Conservation (phyloP, 2,329 filamentous ascomycete genomes). For the Aphanocladium album region DNA sequence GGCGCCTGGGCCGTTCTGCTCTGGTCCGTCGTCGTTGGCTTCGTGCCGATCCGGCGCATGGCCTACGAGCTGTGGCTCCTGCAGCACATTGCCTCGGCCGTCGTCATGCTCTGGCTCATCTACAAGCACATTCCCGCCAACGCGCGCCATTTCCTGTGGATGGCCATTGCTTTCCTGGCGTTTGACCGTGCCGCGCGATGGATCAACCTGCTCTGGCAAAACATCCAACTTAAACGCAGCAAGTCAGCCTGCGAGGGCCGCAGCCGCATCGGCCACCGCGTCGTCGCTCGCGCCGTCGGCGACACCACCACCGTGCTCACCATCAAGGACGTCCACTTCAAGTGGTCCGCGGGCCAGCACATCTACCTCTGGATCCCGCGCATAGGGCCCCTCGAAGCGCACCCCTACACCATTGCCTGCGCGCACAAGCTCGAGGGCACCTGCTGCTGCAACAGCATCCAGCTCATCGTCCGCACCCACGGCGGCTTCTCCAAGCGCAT, state of each 20-base stretch:
- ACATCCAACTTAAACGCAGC: constrained; percentile 39
- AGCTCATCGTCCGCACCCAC: constrained; percentile 53
- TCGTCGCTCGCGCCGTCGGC: constrained; percentile 44
- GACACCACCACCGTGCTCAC: constrained; percentile 52
- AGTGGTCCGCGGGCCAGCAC: constrained; percentile 56
- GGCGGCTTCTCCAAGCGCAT: constrained; percentile 53
- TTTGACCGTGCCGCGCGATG: constrained; percentile 56
- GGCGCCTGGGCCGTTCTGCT: constrained; percentile 61
- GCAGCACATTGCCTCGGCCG: constrained; percentile 60
- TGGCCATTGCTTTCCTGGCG: constrained; percentile 56
- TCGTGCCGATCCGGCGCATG: constrained; percentile 60
- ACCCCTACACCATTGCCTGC: constrained; percentile 59
- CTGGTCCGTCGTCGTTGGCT: constrained; percentile 60
- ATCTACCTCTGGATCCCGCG: constrained; percentile 56
- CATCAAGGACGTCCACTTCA: constrained; percentile 55
- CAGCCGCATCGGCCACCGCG: constrained; percentile 47
- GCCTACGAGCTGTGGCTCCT: constrained; percentile 65
- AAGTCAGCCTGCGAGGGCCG: constrained; percentile 41
- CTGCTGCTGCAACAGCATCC: constrained; percentile 55
- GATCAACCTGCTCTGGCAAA: constrained; percentile 46
- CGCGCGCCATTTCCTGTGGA: constrained; percentile 60
- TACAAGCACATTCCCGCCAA: constrained; percentile 58
- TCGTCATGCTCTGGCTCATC: constrained; percentile 57
- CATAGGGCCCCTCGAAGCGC: constrained; percentile 49
- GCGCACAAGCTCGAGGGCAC: constrained; percentile 45